Evolutionary conservation across 1,284 basidiomycete species (phyloP), one percentile per base, ranked within the genome.

Genomic region (Stereum hirsutum): DNA sequence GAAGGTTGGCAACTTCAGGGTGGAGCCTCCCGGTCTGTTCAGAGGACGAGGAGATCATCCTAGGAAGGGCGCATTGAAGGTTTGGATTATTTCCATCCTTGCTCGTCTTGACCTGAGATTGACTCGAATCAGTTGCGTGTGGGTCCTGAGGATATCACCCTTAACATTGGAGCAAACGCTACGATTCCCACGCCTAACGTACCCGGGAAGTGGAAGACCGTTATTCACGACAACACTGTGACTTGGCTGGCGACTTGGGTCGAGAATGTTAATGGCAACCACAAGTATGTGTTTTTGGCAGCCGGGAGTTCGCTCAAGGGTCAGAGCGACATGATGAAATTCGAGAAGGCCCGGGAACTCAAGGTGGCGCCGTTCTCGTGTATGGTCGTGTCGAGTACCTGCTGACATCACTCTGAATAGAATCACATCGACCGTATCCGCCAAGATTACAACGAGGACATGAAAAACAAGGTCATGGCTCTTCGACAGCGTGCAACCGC

Each of bases 191-290:
- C 74, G n/a, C 89, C 91, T 7, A 93, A 93, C 54, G 81, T 89
- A 59, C 78, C 86, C 23, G 91, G 91, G 27, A 75, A 81, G 40
- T 95, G 91, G 91, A 91, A 89, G 60, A 69, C 74, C 25, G 69
- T 96, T 10, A 76, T 83, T 28, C 89, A 96, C 57, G 91, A 95
- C 59, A 84, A 92, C 55, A 96, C 89, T 1, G 94, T 96, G 23
- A 97, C 94, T 5, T 98, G 94, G 94, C 74, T 98, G 23, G 94
- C 94, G 3, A 93, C 87, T 46, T 98, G 94, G 94, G 91, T 91
- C 44, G 94, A 97, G 66, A 95, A 94, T 54, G 79, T 94, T 58
- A 95, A 95, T 54, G 78, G 80, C 47, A 88, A 85, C 58, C 82
- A 89, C 62, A 97, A 96, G 66, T 98, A 98, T 58, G 94, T 98